phyloP scores from a whole-genome alignment of 2,329 filamentous ascomycete genomes.

The Pseudogymnoascus sp. region DNA sequence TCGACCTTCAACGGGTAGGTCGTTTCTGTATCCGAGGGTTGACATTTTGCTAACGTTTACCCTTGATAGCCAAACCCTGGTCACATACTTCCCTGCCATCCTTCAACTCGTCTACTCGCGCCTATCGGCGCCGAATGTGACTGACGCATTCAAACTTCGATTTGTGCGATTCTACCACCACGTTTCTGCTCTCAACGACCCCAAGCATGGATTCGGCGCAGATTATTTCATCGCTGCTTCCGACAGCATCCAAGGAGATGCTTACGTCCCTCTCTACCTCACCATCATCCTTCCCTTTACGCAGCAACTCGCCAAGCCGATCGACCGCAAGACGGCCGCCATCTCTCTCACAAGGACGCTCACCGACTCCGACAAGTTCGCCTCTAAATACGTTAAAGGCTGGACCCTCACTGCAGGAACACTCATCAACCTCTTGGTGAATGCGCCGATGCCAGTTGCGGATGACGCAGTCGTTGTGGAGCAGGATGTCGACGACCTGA shows the following conservation, averaged over 20 bases:
- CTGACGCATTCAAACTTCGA: conserved; percentile 75
- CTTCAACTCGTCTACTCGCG: conserved; percentile 73
- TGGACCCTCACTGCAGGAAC: conserved; percentile 87
- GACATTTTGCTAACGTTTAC: conserved; percentile 21
- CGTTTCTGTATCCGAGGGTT: conserved; percentile 9
- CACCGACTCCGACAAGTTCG: conserved; percentile 77
- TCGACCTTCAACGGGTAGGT: conserved; percentile 62
- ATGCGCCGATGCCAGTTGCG: conserved; percentile 61
- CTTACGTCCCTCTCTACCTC: conserved; percentile 81
- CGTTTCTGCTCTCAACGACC: conserved; percentile 55
- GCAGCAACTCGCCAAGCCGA: conserved; percentile 74
- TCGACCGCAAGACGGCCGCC: conserved; percentile 89
- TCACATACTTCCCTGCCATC: conserved; percentile 49
- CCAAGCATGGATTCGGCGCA: conserved; percentile 74
- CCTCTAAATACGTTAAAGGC: conserved; percentile 72
- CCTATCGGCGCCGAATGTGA: conserved; percentile 47
- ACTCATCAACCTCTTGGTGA: conserved; percentile 81
- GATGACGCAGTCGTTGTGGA: conserved; percentile 75
- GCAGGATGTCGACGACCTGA: conserved; percentile 87
- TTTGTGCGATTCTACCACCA: conserved; percentile 95
- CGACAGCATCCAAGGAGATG: conserved; percentile 69
- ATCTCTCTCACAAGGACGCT: conserved; percentile 90
- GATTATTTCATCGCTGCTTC: conserved; percentile 85
- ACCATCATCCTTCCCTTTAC: conserved; percentile 81
- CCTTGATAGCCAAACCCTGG: conserved; percentile 47